phyloP scores from a whole-genome alignment of 2,329 filamentous ascomycete genomes.

The Beauveria sp. region DNA sequence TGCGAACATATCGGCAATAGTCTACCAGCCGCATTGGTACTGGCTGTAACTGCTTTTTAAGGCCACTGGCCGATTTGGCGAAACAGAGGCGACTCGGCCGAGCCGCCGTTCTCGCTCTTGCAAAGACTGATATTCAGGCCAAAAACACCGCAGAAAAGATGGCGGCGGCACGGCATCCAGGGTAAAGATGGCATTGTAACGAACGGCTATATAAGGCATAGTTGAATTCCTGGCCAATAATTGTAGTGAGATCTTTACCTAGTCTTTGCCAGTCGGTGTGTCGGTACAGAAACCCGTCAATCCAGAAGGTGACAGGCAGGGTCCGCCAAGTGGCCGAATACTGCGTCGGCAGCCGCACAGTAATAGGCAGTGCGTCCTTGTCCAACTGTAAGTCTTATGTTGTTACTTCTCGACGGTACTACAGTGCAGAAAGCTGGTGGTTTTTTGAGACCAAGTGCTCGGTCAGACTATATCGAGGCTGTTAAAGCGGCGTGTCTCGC shows the following conservation, averaged over 20 bases:
- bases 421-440: neutral
- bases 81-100: neutral
- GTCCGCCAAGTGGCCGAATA: constrained; percentile 2
- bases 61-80: neutral
- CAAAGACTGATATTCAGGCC: neutral
- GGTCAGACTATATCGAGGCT: neutral
- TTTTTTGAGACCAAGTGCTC: neutral
- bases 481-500: neutral
- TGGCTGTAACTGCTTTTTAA: no score
- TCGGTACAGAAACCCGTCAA: no score
- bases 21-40: neutral
- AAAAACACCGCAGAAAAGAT: constrained; percentile 6
- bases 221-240: no score
- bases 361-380: neutral
- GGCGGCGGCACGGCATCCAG: neutral
- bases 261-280: no score
- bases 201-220: no score
- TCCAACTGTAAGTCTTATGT: neutral
- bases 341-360: neutral
- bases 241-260: no score
- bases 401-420: neutral
- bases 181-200: neutral
- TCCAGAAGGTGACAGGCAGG: neutral
- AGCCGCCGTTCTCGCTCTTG: neutral
- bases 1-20: neutral